Evolutionary conservation across 163 green algal species (phyloP).

Genomic region (Coccomyxa subellipsoidea): DNA sequence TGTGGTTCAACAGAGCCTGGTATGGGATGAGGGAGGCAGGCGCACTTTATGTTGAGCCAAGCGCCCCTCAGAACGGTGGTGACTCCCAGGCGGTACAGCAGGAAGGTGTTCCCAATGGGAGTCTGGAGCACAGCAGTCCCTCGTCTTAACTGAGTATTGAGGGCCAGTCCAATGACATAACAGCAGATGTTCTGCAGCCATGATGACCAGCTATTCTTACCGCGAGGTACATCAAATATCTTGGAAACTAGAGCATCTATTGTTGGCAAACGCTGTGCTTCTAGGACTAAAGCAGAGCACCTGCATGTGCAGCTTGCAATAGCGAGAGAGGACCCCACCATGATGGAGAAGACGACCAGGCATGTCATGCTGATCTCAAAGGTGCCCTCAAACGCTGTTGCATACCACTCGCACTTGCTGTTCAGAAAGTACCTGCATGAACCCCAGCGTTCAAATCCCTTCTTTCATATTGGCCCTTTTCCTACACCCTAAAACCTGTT

Average conservation of each 20-base stretch:
- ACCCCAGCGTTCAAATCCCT: too few relatives aligned
- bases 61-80: background rate
- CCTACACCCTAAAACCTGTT: too few relatives aligned
- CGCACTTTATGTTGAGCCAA: slow-evolving; percentile 10
- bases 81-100: slow-evolving; percentile 6
- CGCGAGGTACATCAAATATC: background rate
- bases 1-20: background rate
- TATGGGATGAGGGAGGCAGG: background rate
- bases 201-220: too few relatives aligned
- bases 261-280: too few relatives aligned
- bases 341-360: background rate
- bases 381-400: background rate
- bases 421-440: background rate
- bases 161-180: too few relatives aligned
- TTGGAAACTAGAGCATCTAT: too few relatives aligned
- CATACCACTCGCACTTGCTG: background rate
- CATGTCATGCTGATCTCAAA: slow-evolving; percentile 8
- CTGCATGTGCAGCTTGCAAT: too few relatives aligned
- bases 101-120: background rate
- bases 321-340: background rate
- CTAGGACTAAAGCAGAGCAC: too few relatives aligned
- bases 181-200: too few relatives aligned
- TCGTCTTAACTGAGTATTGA: background rate
- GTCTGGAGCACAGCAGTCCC: background rate
- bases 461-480: too few relatives aligned